Conservation (phyloP, 371 early-diverging fungal genomes). For the Synchytrium microbalum region DNA sequence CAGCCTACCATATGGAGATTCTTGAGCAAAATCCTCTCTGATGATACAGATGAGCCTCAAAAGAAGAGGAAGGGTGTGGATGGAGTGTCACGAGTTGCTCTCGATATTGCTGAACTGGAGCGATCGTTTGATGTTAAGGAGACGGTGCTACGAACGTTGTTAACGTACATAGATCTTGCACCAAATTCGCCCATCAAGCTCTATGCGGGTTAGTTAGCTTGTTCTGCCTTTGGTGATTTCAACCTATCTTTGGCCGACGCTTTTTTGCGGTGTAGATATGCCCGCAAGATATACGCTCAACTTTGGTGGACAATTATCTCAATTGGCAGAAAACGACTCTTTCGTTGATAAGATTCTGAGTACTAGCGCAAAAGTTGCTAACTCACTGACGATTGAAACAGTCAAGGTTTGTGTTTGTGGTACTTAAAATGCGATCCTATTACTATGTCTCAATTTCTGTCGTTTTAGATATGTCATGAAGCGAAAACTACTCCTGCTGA, state of each 20-base stretch:
- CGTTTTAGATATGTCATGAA: constrained; percentile 11
- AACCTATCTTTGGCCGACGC: neutral
- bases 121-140: constrained; percentile 29
- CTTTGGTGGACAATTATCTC: neutral
- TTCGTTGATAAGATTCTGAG: neutral
- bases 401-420: neutral
- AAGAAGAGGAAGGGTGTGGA: constrained; percentile 10
- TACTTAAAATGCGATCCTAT: no score
- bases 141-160: constrained; percentile 30
- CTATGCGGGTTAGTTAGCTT: constrained; percentile 2
- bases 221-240: constrained; percentile 9
- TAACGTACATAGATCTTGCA: constrained; percentile 38
- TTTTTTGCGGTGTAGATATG: constrained; percentile 7
- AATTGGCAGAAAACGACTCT: constrained; percentile 6
- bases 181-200: constrained; percentile 9
- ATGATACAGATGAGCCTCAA: constrained; percentile 8
- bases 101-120: constrained; percentile 22
- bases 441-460: no score
- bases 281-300: constrained; percentile 15
- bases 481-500: neutral
- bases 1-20: constrained; percentile 38
- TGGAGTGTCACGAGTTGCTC: constrained; percentile 15
- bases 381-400: neutral
- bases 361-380: constrained; percentile 1
- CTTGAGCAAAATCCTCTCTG: constrained; percentile 23